phyloP scores from a whole-genome alignment of 345 rosid genomes.

The Brassica nigra region DNA sequence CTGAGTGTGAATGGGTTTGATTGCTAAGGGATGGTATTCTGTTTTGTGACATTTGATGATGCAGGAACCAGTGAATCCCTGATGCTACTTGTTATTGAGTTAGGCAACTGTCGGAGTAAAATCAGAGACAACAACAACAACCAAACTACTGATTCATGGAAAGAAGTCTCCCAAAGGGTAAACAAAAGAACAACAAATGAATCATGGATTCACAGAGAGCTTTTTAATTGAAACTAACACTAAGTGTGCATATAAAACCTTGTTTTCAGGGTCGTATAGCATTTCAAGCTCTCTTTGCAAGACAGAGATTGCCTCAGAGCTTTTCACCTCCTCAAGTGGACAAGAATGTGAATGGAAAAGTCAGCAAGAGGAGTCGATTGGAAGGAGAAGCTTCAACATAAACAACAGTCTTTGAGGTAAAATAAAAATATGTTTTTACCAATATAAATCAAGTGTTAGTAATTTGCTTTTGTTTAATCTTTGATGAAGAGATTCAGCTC shows the following conservation, averaged over 20 bases:
- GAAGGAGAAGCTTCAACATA: not conserved
- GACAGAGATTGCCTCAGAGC: constrained; percentile 89
- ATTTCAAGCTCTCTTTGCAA: constrained; percentile 84
- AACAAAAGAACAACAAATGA: not conserved
- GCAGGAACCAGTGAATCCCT: no score
- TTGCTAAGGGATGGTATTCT: no score
- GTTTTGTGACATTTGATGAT: no score
- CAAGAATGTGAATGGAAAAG: constrained; percentile 32
- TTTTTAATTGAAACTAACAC: not conserved
- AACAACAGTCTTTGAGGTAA: not conserved
- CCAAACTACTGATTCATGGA: constrained; percentile 68
- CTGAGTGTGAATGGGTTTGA: no score
- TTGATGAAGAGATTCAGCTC: no score
- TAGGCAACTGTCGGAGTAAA: constrained; percentile 59
- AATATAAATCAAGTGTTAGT: no score
- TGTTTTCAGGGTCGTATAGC: constrained; percentile 77
- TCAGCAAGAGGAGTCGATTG: not conserved
- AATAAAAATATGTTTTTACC: no score
- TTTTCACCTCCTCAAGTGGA: constrained; percentile 70
- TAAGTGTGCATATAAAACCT: not conserved
- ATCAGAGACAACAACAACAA: constrained; percentile 49
- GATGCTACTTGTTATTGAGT: constrained; percentile 41
- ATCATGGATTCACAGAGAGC: not conserved
- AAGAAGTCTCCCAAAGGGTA: constrained; percentile 91
- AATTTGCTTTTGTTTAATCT: no score